Evolutionary conservation across 2,329 filamentous ascomycete genomes (phyloP).

Genomic region (Claviceps capensis): DNA sequence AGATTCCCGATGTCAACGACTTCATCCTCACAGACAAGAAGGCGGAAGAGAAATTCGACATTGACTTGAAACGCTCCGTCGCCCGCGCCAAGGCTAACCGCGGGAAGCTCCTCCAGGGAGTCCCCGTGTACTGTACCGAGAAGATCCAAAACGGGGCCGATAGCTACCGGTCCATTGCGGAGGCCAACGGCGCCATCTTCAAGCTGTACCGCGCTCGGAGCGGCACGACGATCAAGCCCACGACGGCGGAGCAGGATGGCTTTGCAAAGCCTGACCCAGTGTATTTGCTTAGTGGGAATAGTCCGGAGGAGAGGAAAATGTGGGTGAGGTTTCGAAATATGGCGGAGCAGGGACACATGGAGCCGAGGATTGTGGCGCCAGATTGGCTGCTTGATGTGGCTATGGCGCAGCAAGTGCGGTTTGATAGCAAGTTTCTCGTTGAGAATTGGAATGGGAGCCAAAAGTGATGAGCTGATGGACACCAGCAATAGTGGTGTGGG

Average conservation of each 20-base stretch:
- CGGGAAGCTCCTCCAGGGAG: slow-evolving; percentile 58
- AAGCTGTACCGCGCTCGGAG: slow-evolving; percentile 62
- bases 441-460: slow-evolving; percentile 26
- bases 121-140: slow-evolving; percentile 74
- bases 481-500: not conserved
- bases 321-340: slow-evolving; percentile 73
- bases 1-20: slow-evolving; percentile 48
- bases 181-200: slow-evolving; percentile 78
- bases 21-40: slow-evolving; percentile 58
- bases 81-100: slow-evolving; percentile 61
- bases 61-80: slow-evolving; percentile 56
- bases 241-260: slow-evolving; percentile 49
- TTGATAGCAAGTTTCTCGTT: slow-evolving; percentile 47
- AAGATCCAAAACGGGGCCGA: slow-evolving; percentile 69
- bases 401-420: slow-evolving; percentile 72
- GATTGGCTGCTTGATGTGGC: slow-evolving; percentile 88
- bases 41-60: slow-evolving; percentile 56
- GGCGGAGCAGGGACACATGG: slow-evolving; percentile 64
- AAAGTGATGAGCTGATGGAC: slow-evolving; percentile 5
- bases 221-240: slow-evolving; percentile 52
- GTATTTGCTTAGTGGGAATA: slow-evolving; percentile 65
- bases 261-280: slow-evolving; percentile 54
- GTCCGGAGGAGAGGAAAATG: slow-evolving; percentile 52
- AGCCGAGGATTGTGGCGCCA: slow-evolving; percentile 64
- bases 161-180: slow-evolving; percentile 73